A percentile compares a stretch with the other conserved stretches of the same genome.
These are phyloP conservation scores for Aureoboletus auriporus DNA, from an alignment of 768 basidiomycete genomes.

Conservation along the genomic window DNA sequence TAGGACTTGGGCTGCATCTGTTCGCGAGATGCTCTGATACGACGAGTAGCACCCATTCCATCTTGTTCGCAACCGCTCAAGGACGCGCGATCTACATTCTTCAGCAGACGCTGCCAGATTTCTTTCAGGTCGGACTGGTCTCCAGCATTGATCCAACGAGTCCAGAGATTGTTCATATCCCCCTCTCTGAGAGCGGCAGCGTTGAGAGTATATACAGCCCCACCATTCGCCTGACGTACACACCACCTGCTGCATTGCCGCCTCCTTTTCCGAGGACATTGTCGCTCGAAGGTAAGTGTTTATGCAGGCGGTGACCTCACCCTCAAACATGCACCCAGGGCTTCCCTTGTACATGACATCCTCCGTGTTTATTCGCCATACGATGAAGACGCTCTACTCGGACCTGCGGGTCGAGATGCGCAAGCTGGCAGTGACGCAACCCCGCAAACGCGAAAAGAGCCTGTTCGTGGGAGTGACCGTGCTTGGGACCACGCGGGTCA, in stretches of 20 bases:
- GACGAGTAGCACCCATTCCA: conserved; percentile 12
- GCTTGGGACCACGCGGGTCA: conserved; percentile 58
- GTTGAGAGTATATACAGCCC: conserved; percentile 59
- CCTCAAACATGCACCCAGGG: conserved; percentile 41
- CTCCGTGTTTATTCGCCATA: conserved; percentile 64
- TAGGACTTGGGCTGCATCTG: conserved; percentile 23
- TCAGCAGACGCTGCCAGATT: conserved; percentile 64
- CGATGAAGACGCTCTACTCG: conserved; percentile 71
- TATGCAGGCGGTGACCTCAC: neutral
- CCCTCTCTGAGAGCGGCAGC: conserved; percentile 27
- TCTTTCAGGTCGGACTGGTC: conserved; percentile 66
- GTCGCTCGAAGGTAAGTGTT: conserved; percentile 59
- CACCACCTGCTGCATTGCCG: conserved; percentile 62
- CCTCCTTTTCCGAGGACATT: conserved; percentile 67
- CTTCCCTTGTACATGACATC: conserved; percentile 69
- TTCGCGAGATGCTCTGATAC: conserved; percentile 27
- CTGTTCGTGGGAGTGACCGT: conserved; percentile 54
- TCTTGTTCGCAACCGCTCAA: conserved; percentile 20
- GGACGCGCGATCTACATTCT: conserved; percentile 70
- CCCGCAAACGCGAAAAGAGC: conserved; percentile 48
- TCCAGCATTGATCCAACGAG: conserved; percentile 47
- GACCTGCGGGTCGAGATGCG: conserved; percentile 56
- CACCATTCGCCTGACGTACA: conserved; percentile 59
- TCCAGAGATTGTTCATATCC: conserved; percentile 26
- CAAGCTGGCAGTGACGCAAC: conserved; percentile 35